Evolutionary conservation across 805 yeast species (phyloP).

Genomic region (Candida insectorum): DNA sequence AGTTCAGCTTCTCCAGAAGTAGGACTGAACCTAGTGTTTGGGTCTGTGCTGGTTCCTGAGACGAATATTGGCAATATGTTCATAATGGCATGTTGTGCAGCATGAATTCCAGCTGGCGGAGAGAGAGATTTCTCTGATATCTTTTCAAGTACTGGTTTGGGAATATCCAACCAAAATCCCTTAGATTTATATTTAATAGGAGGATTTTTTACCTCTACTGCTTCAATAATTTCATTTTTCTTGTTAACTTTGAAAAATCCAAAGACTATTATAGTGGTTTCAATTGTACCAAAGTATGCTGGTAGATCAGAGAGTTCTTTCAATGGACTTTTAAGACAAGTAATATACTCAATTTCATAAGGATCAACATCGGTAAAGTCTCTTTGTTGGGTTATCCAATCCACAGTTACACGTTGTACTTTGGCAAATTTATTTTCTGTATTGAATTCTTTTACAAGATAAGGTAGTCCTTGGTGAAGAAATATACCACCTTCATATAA

Average conservation of each 20-base stretch:
- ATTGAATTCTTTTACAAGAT: conserved; percentile 80
- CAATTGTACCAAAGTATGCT: conserved; percentile 71
- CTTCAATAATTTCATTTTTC: conserved; percentile 78
- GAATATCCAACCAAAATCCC: conserved; percentile 93
- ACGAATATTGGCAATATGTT: conserved; percentile 72
- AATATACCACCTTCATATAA: conserved; percentile 90
- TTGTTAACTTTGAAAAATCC: conserved; percentile 89
- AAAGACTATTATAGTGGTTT: conserved; percentile 74
- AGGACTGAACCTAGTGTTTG: conserved; percentile 26
- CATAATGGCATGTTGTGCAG: conserved; percentile 88
- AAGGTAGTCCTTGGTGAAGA: conserved; percentile 90
- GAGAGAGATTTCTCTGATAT: conserved; percentile 57
- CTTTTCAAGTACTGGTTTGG: conserved; percentile 56
- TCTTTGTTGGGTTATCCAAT: conserved; percentile 89
- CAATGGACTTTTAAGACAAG: conserved; percentile 42
- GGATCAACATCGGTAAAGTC: conserved; percentile 96
- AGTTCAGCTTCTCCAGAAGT: conserved; percentile 53
- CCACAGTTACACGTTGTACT: conserved; percentile 85
- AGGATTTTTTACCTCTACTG: conserved; percentile 88
- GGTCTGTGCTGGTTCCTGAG: conserved; percentile 52
- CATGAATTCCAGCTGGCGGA: conserved; percentile 92
- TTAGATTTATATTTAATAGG: conserved; percentile 67
- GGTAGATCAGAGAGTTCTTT: conserved; percentile 42
- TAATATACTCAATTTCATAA: conserved; percentile 57
- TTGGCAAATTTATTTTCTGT: conserved; percentile 76